phyloP scores from a whole-genome alignment of 2,329 filamentous ascomycete species.

The Colletotrichum gloeosporioides region DNA sequence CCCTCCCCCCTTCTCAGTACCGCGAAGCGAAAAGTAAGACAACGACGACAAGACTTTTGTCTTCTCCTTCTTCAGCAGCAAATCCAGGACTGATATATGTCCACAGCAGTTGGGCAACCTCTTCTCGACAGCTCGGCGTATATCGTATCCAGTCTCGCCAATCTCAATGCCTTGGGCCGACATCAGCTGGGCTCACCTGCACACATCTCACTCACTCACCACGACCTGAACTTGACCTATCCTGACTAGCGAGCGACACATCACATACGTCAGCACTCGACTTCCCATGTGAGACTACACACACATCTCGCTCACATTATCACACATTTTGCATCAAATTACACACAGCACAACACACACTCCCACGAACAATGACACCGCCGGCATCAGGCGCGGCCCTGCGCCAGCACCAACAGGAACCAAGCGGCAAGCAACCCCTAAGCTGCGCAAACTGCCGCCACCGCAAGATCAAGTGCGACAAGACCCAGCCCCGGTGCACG shows the following conservation, averaged over 20 bases:
- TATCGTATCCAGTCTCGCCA: not conserved
- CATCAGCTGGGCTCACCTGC: not conserved
- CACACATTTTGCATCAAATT: not conserved
- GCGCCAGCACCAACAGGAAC: not conserved
- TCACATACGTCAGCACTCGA: not conserved
- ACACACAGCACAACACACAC: not conserved
- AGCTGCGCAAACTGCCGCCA: constrained; percentile 68
- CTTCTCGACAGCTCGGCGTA: too few species aligned
- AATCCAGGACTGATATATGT: not conserved
- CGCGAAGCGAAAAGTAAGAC: not conserved
- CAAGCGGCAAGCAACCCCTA: constrained; percentile 36
- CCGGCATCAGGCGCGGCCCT: not conserved
- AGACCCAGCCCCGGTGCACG: constrained; percentile 55
- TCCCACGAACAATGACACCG: constrained; percentile 3
- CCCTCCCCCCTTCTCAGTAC: not conserved
- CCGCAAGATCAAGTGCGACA: constrained; percentile 67
- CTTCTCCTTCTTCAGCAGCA: not conserved
- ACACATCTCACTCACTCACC: not conserved
- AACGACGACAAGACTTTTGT: not conserved
- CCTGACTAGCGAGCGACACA: constrained; percentile 6
- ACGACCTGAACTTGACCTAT: not conserved
- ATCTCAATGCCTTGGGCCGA: constrained; percentile 1
- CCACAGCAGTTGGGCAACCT: not conserved
- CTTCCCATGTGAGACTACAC: not conserved
- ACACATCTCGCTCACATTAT: not conserved